These are phyloP conservation scores for Globisporangium cystogenes DNA, from an alignment of 352 stramenopile genomes.

Conservation along the genomic window DNA sequence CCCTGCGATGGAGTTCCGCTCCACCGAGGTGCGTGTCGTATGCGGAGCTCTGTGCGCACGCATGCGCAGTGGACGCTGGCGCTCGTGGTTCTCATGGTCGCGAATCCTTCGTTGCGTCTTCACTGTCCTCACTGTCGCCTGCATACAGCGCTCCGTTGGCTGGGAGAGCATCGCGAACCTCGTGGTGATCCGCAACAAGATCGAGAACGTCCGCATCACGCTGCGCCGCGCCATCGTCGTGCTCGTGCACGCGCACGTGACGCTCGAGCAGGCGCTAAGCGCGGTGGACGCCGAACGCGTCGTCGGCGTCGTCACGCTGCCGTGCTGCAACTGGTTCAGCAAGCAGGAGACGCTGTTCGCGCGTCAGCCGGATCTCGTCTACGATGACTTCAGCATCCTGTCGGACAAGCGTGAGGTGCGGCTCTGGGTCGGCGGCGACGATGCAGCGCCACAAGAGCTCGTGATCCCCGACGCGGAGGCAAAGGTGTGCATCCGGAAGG, in stretches of 20 bases:
- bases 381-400: conserved; percentile 80
- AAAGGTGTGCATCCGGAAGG: conserved; percentile 49
- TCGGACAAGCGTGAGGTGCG: conserved; percentile 74
- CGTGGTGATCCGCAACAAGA: conserved; percentile 77
- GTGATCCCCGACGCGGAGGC: conserved; percentile 23
- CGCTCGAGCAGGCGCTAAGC: conserved; percentile 59
- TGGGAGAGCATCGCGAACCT: conserved; percentile 62
- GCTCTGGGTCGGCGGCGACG: conserved; percentile 24
- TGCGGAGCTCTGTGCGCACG: not conserved
- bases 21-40: conserved; percentile 24
- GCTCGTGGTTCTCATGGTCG: too few relatives aligned
- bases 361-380: conserved; percentile 57
- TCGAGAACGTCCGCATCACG: conserved; percentile 71
- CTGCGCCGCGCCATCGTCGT: conserved; percentile 56
- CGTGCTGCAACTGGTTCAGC: conserved; percentile 84
- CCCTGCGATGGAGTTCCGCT: conserved; percentile 60
- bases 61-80: too few relatives aligned
- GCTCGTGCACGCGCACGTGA: conserved; percentile 78
- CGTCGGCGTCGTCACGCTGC: conserved; percentile 62
- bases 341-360: conserved; percentile 53
- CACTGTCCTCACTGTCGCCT: too few relatives aligned
- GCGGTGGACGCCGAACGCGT: conserved; percentile 56
- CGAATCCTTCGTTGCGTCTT: too few relatives aligned
- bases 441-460: conserved; percentile 5
- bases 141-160: conserved; percentile 25